Evolutionary conservation across 257 asterid species (phyloP).

Genomic region (Petunia axillaris): DNA sequence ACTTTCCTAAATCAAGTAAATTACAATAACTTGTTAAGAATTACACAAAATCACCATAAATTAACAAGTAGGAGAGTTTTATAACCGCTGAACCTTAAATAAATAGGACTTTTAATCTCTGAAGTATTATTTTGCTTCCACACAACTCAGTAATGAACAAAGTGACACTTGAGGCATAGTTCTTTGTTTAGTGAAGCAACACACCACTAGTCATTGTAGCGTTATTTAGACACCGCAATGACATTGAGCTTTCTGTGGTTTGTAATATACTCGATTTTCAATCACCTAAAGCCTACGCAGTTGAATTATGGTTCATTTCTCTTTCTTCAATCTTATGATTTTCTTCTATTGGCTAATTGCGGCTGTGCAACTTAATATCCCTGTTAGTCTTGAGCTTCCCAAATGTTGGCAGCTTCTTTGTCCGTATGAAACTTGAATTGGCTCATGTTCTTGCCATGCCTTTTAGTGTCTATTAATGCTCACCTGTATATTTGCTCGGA

Average conservation of each 20-base stretch:
- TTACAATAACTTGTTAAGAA: background rate
- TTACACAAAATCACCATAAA: background rate
- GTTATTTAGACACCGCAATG: background rate
- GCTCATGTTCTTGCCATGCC: background rate
- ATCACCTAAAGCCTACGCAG: background rate
- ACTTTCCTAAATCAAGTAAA: background rate
- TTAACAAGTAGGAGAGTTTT: background rate
- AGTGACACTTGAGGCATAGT: background rate
- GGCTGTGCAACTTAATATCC: background rate
- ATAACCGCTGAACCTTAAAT: background rate
- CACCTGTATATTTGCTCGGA: background rate
- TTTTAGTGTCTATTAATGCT: background rate
- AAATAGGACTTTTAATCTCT: background rate
- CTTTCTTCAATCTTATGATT: background rate
- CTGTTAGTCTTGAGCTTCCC: background rate
- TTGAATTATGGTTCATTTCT: slow-evolving; percentile 13
- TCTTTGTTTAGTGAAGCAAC: background rate
- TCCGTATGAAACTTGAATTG: background rate
- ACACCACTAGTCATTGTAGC: background rate
- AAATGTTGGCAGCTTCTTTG: background rate
- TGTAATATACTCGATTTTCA: slow-evolving; percentile 1
- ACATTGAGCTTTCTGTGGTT: background rate
- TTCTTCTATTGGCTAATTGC: background rate
- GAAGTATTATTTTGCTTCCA: background rate
- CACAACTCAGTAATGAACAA: background rate